phyloP scores from a whole-genome alignment of 805 yeast genomes.

The Candida suzukii region DNA sequence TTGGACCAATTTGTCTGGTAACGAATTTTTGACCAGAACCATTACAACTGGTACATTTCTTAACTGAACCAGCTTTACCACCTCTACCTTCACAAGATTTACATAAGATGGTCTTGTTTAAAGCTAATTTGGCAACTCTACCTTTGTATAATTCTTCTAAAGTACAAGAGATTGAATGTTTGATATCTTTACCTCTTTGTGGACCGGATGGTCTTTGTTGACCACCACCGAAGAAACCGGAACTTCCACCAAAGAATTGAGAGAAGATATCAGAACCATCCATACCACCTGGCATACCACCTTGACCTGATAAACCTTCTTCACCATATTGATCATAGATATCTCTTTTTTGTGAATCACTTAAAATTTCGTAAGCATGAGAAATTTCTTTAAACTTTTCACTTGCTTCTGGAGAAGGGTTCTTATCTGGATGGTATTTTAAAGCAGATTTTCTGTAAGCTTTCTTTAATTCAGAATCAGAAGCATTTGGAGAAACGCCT shows the following conservation, averaged over 20 bases:
- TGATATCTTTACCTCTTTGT: slow-evolving; percentile 82
- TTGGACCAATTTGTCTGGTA: slow-evolving; percentile 98
- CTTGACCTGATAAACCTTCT: slow-evolving; percentile 83
- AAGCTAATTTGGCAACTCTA: slow-evolving; percentile 86
- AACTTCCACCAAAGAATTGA: slow-evolving; percentile 57
- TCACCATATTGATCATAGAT: slow-evolving; percentile 86
- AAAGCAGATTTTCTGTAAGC: slow-evolving; percentile 79
- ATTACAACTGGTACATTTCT: slow-evolving; percentile 78
- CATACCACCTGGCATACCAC: slow-evolving; percentile 55
- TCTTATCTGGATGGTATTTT: slow-evolving; percentile 80
- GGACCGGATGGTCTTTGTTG: slow-evolving; percentile 76
- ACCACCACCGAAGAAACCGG: slow-evolving; percentile 58
- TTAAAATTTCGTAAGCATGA: slow-evolving; percentile 80
- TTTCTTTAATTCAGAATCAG: slow-evolving; percentile 67
- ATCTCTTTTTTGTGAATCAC: slow-evolving; percentile 84
- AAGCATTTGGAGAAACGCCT: slow-evolving; percentile 65
- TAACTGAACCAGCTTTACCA: slow-evolving; percentile 87
- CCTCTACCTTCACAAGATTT: slow-evolving; percentile 89
- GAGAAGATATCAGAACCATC: slow-evolving; percentile 46
- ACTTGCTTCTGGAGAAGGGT: slow-evolving; percentile 83
- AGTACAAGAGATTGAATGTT: slow-evolving; percentile 77
- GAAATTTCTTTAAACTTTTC: slow-evolving; percentile 92
- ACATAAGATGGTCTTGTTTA: slow-evolving; percentile 88
- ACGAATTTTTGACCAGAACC: slow-evolving; percentile 90
- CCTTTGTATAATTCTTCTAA: slow-evolving; percentile 94